phyloP scores from a whole-genome alignment of 805 yeast genomes.

The Suhomyces canberraensis region DNA sequence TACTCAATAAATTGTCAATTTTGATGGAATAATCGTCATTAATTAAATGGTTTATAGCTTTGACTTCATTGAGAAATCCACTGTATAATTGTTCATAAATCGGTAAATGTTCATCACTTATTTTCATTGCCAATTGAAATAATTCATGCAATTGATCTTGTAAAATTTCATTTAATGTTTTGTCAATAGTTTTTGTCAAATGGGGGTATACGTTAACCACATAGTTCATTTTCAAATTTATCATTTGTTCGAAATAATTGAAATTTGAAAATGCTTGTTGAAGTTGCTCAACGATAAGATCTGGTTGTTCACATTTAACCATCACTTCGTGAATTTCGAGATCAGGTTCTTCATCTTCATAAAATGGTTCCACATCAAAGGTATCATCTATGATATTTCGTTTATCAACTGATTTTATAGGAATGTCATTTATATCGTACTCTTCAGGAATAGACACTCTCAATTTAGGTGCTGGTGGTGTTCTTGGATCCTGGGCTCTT shows the following conservation, averaged over 20 bases:
- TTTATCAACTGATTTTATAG: constrained; percentile 2
- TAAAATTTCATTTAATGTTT: constrained; percentile 15
- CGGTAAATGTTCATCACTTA: constrained; percentile 34
- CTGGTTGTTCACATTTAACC: constrained; percentile 1
- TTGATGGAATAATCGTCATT: constrained; percentile 47
- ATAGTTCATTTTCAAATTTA: constrained; percentile 15
- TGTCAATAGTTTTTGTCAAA: constrained; percentile 12
- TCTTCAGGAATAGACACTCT: constrained; percentile 4
- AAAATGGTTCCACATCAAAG: constrained; percentile 2
- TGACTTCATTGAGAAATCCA: constrained; percentile 33
- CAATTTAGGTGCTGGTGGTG: constrained; percentile 2
- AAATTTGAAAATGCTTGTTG: constrained; percentile 7
- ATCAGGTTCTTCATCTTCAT: constrained; percentile 2
- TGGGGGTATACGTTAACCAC: constrained; percentile 21
- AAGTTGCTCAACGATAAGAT: constrained; percentile 1
- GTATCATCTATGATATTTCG: not conserved
- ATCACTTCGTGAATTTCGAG: not conserved
- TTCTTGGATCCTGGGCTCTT: not conserved
- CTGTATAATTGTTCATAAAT: constrained; percentile 31
- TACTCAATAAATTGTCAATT: constrained; percentile 58
- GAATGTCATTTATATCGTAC: constrained; percentile 3
- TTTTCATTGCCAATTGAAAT: constrained; percentile 16
- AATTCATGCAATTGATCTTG: constrained; percentile 15
- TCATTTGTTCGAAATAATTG: constrained; percentile 14
- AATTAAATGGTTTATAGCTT: constrained; percentile 32